phyloP scores from a whole-genome alignment of 1,284 basidiomycete genomes.

The Tetrapyrgos nigripes region DNA sequence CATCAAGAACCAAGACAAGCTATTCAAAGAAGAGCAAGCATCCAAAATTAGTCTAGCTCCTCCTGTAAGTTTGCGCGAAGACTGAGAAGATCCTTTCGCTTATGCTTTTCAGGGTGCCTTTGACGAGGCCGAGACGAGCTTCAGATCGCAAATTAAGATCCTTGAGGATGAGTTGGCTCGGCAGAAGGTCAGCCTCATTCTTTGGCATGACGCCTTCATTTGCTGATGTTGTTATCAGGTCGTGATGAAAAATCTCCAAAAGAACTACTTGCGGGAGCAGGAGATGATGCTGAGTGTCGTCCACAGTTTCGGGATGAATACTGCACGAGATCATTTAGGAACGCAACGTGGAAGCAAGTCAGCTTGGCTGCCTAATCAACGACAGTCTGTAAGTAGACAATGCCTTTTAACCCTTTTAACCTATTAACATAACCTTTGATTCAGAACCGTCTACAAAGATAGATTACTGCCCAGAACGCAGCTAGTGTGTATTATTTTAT shows the following conservation, averaged over 20 bases:
- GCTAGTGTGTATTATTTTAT: neutral
- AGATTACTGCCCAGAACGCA: neutral
- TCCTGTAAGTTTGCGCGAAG: slow-evolving; percentile 33
- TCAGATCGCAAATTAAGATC: slow-evolving; percentile 74
- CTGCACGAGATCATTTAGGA: slow-evolving; percentile 55
- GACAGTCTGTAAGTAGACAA: slow-evolving; percentile 10
- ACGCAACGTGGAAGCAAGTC: slow-evolving; percentile 13
- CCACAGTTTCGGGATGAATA: slow-evolving; percentile 73
- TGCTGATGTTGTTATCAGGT: slow-evolving; percentile 44
- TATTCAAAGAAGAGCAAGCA: slow-evolving; percentile 81
- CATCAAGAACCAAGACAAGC: slow-evolving; percentile 91
- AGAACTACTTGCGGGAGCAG: slow-evolving; percentile 77
- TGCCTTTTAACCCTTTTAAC: neutral
- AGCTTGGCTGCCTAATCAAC: slow-evolving; percentile 16
- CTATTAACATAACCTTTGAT: neutral
- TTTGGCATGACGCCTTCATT: neutral
- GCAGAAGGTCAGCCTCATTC: slow-evolving; percentile 54
- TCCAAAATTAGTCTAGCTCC: slow-evolving; percentile 43
- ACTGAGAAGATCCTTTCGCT: neutral
- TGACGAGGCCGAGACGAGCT: slow-evolving; percentile 75
- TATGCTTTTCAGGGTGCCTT: slow-evolving; percentile 60
- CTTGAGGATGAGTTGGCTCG: slow-evolving; percentile 73
- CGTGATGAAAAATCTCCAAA: slow-evolving; percentile 58
- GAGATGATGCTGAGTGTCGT: slow-evolving; percentile 81
- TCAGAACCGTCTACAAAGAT: neutral